Percentiles rank a stretch among this genome's conserved stretches.
These are phyloP conservation scores for Cicer judaicum DNA, from an alignment of 306 rosid species.

Conservation along the genomic window DNA sequence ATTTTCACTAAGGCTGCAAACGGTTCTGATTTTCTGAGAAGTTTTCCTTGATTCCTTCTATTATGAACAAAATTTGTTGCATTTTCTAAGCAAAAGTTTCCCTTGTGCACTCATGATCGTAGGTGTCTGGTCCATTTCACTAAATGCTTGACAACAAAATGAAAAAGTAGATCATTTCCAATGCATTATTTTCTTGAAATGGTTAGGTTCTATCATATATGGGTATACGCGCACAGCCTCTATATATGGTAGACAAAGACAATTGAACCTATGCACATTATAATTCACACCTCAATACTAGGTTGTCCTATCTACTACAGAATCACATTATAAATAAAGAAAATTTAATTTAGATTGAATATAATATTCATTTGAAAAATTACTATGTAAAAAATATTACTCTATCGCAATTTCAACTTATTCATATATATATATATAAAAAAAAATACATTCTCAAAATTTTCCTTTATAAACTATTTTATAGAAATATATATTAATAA, in stretches of 20 bases:
- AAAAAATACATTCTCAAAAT: too few species aligned
- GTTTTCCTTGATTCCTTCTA: neutral
- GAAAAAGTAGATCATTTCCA: constrained; percentile 44
- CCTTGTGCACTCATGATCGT: constrained; percentile 39
- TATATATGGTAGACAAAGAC: constrained; percentile 38
- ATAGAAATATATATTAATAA: too few species aligned
- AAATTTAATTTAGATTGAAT: too few species aligned
- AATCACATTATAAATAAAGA: neutral
- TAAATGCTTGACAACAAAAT: constrained; percentile 40
- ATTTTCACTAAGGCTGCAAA: constrained; percentile 32
- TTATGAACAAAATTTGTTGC: constrained; percentile 18
- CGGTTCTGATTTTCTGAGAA: neutral
- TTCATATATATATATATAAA: too few species aligned
- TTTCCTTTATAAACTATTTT: too few species aligned
- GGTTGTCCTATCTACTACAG: constrained; percentile 24
- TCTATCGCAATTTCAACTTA: too few species aligned
- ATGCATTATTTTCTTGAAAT: constrained; percentile 21
- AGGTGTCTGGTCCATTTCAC: constrained; percentile 33
- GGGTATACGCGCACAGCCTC: constrained; percentile 17
- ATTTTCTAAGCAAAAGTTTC: constrained; percentile 40
- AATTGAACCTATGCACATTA: constrained; percentile 16
- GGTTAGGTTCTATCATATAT: neutral
- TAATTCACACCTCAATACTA: constrained; percentile 41
- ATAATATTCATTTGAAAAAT: too few species aligned
- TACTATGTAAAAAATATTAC: too few species aligned